Evolutionary conservation across 2,329 filamentous ascomycete species (phyloP), one percentile per base, ranked within the genome.

Genomic region (Botrytis sinoallii): DNA sequence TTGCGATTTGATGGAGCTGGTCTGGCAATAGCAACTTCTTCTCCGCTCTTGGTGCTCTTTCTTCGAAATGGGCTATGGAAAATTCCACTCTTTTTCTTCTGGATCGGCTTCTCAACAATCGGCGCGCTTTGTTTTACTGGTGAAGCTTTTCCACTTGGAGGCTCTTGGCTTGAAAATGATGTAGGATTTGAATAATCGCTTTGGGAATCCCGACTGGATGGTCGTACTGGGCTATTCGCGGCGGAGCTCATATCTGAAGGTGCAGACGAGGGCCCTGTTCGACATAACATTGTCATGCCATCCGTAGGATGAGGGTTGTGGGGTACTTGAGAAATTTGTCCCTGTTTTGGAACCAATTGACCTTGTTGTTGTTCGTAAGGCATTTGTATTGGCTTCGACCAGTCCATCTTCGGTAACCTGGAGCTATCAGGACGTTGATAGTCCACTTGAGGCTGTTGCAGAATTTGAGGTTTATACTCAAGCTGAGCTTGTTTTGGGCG

Each of bases 211-310:
- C 93, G 90, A 81, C 94, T 97, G 22, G 92, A 92, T 65, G 94
- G 93, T 64, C 94, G 88, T 68, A 88, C 90, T 38, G 90, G 88
- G 75, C 89, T 91, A 63, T 88, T 90, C 40, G 84, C 80, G 18
- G 68, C 55, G 40, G 91, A 91, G 83, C 87, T 94, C 83, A 84
- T 89, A 83, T 91, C 90, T n/a, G 90, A 91, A 68, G 87, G 87
- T 59, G 91, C 90, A 20, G 90, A 91, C 20, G 90, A 91, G 57
- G 91, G 88, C 6, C 90, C 92, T 57, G 93, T 91, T 74, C 94
- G 90, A 83, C 95, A 98, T 76, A 98, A 92, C 89, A 98, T 97
- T 0, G 95, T 98, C 94, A 98, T 98, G 7, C 95, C 95, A 81
- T 98, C 95, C 82, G 92, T 89, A 0, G 95, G 95, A 81, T 98